Evolutionary conservation across 805 yeast species (phyloP).

Genomic region (Myxozyma neotropica): DNA sequence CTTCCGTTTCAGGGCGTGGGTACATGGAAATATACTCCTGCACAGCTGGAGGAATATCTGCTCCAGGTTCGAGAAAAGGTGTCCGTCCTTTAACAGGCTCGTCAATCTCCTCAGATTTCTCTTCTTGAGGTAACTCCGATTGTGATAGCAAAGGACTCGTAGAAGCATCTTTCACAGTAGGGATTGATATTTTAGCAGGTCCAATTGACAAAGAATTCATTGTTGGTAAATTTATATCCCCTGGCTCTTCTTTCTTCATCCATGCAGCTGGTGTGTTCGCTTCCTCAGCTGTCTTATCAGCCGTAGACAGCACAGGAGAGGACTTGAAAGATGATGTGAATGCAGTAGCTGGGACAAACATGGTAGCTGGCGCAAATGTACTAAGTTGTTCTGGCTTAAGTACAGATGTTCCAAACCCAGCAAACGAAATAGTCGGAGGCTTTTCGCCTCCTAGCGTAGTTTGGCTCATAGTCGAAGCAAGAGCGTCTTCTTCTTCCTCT

Average conservation of each 20-base stretch:
- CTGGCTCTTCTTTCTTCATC: no score
- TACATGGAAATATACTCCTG: neutral
- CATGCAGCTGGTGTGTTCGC: no score
- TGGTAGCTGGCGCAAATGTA: neutral
- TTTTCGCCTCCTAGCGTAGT: conserved; percentile 12
- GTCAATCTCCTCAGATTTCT: neutral
- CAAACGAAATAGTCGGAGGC: neutral
- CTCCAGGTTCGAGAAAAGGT: neutral
- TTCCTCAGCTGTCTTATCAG: no score
- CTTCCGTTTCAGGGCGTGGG: neutral
- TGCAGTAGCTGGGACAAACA: no score
- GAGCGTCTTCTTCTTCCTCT: conserved; percentile 7
- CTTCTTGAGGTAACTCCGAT: neutral
- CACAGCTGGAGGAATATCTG: neutral
- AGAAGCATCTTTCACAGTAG: neutral
- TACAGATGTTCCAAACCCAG: neutral
- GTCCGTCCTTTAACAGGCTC: neutral
- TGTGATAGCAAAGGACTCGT: neutral
- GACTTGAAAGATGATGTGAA: no score
- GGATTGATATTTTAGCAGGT: no score
- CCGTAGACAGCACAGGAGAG: no score
- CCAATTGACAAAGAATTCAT: no score
- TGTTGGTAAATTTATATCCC: no score
- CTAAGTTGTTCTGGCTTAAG: neutral
- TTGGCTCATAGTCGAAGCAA: neutral